Evolutionary conservation across 2,329 filamentous ascomycete species (phyloP).

Genomic region (Colletotrichum sp.): DNA sequence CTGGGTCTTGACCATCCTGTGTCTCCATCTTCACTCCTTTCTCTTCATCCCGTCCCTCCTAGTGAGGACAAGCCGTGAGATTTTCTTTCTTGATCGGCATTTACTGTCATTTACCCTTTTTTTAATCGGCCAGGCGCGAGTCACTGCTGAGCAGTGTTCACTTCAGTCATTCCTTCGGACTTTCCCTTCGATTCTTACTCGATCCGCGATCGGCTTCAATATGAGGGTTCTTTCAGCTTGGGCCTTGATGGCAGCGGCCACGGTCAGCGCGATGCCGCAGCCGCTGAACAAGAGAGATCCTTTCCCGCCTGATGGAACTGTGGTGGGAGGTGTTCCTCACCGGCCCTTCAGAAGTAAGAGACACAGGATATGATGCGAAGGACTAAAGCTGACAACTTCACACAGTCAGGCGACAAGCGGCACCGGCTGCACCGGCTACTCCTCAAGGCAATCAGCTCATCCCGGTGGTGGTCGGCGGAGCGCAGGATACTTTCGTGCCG

Average conservation of each 20-base stretch:
- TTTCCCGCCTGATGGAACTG: constrained; percentile 10
- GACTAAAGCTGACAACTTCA: background rate
- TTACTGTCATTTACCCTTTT: constrained; percentile 15
- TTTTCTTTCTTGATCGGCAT: background rate
- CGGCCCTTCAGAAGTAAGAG: constrained; percentile 8
- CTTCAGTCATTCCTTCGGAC: background rate
- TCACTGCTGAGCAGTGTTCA: constrained; percentile 16
- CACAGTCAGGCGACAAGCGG: constrained; percentile 12
- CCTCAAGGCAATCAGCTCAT: constrained; percentile 22
- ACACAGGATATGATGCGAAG: too few species aligned
- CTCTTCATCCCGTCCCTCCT: background rate
- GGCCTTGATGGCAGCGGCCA: background rate
- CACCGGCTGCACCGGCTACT: background rate
- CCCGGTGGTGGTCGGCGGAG: constrained; percentile 41
- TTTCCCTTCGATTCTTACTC: background rate
- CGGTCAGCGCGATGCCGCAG: constrained; percentile 14
- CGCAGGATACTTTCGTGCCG: constrained; percentile 41
- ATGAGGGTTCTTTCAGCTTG: constrained; percentile 13
- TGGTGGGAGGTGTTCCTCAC: constrained; percentile 3
- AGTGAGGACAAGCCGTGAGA: constrained; percentile 11
- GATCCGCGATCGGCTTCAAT: background rate
- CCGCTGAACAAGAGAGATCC: constrained; percentile 2
- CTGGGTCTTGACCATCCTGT: background rate
- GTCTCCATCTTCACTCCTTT: background rate
- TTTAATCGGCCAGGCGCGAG: background rate